Conservation (phyloP, 495 filamentous ascomycete genomes). For the Penicillium bovifimosum region DNA sequence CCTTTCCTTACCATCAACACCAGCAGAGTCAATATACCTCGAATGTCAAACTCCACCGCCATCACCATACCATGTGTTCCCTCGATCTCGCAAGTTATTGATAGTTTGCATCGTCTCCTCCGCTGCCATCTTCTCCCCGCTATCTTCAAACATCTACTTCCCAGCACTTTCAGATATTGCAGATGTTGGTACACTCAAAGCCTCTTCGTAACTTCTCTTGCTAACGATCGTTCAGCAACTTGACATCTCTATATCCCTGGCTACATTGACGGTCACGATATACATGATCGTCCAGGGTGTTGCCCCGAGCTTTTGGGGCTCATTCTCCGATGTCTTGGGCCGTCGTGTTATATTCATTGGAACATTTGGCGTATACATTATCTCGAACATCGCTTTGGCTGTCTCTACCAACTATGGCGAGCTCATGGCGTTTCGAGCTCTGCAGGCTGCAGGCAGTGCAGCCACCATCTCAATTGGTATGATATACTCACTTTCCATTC, state of each 20-base stretch:
- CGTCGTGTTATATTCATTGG: slow-evolving; percentile 38
- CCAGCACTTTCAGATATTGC: slow-evolving; percentile 51
- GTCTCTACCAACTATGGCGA: slow-evolving; percentile 58
- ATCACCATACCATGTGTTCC: slow-evolving; percentile 52
- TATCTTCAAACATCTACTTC: slow-evolving; percentile 78
- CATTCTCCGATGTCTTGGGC: slow-evolving; percentile 38
- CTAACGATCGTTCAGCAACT: slow-evolving; percentile 17
- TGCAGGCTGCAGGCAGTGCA: slow-evolving; percentile 60
- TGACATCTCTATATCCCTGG: slow-evolving; percentile 28
- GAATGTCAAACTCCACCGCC: slow-evolving; percentile 13
- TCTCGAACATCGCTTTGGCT: slow-evolving; percentile 57
- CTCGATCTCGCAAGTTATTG: slow-evolving; percentile 48
- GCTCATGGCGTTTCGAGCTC: slow-evolving; percentile 55
- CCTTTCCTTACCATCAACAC: slow-evolving; percentile 10
- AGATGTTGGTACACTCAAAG: slow-evolving; percentile 12
- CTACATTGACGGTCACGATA: slow-evolving; percentile 35
- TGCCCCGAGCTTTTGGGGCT: slow-evolving; percentile 40
- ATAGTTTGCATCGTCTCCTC: slow-evolving; percentile 59
- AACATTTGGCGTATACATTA: slow-evolving; percentile 37
- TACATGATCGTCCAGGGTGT: slow-evolving; percentile 46
- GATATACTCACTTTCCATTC: background rate
- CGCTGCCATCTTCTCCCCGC: slow-evolving; percentile 52
- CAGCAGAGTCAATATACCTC: slow-evolving; percentile 20
- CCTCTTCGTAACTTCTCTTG: background rate
- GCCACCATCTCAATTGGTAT: slow-evolving; percentile 43